Percentiles rank a stretch among this genome's conserved stretches.
phyloP scores from a whole-genome alignment of 495 filamentous ascomycete species.

The Penicillium arizonense region DNA sequence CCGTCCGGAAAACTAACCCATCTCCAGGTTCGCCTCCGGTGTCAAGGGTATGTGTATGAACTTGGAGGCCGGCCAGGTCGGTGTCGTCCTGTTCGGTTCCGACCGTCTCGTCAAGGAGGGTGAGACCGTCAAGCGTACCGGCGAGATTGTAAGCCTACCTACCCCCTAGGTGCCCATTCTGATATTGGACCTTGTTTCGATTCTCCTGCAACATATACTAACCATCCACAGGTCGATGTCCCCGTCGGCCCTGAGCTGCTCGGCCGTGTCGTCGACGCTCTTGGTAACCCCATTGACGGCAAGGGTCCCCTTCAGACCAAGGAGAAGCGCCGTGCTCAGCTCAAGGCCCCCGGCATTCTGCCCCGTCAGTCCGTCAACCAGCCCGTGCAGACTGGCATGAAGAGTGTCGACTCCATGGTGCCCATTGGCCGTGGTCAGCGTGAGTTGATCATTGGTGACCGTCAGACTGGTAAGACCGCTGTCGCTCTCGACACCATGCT shows the following conservation, averaged over 20 bases:
- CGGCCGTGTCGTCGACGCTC: constrained; percentile 96
- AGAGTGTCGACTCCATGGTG: constrained; percentile 99
- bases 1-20: constrained; percentile 37
- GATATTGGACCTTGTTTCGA: constrained; percentile 8
- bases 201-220: constrained; percentile 9
- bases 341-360: constrained; percentile 98
- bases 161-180: constrained; percentile 1
- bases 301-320: constrained; percentile 93
- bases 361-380: constrained; percentile 96
- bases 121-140: constrained; percentile 99
- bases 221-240: constrained; percentile 78
- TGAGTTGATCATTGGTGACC: constrained; percentile 99
- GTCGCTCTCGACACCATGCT: constrained; percentile 98
- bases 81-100: constrained; percentile 99
- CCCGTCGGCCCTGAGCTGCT: constrained; percentile 91
- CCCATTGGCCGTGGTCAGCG: constrained; percentile 99
- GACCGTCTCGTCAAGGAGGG: constrained; percentile 99
- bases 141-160: constrained; percentile 81
- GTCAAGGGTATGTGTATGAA: constrained; percentile 99
- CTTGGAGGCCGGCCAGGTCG: constrained; percentile 98
- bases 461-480: constrained; percentile 99
- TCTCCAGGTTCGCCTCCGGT: constrained; percentile 90
- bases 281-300: constrained; percentile 98
- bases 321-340: constrained; percentile 92
- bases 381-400: constrained; percentile 98